Percentiles rank a stretch among this genome's conserved stretches.
These are phyloP conservation scores for Puccinellia tenuiflora DNA, from an alignment of 176 grass and related monocot genomes.

Conservation along the genomic window DNA sequence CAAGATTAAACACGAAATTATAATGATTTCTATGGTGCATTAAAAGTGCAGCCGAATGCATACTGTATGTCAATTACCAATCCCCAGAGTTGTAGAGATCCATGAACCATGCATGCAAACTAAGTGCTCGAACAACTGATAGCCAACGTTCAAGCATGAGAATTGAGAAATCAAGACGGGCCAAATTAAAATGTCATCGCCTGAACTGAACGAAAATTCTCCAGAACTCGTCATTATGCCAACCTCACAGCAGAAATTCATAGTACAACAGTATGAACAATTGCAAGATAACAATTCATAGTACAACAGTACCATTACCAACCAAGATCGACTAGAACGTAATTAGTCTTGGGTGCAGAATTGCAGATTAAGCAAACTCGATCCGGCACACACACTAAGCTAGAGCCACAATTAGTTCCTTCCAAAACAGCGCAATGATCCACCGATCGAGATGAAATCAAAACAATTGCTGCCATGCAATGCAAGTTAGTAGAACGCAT, in stretches of 20 bases:
- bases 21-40: not conserved
- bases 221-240: not conserved
- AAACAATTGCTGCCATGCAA: not conserved
- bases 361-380: not conserved
- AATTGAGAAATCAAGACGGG: not conserved
- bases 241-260: not conserved
- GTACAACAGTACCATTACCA: not conserved
- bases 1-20: not conserved
- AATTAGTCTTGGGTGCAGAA: not conserved
- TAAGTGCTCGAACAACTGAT: not conserved
- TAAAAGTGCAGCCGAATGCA: not conserved
- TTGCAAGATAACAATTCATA: not conserved
- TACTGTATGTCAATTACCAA: not conserved
- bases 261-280: not conserved
- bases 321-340: not conserved
- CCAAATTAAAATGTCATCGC: not conserved
- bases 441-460: not conserved
- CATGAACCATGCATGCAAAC: not conserved
- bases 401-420: too few species aligned
- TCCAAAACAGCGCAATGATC: not conserved
- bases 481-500: conserved; percentile 8
- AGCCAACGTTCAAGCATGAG: not conserved
- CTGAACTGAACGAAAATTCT: not conserved
- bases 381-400: not conserved
- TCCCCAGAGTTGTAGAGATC: not conserved